These are phyloP conservation scores for Ballota nigra DNA, from an alignment of 257 asterid species.

Conservation along the genomic window DNA sequence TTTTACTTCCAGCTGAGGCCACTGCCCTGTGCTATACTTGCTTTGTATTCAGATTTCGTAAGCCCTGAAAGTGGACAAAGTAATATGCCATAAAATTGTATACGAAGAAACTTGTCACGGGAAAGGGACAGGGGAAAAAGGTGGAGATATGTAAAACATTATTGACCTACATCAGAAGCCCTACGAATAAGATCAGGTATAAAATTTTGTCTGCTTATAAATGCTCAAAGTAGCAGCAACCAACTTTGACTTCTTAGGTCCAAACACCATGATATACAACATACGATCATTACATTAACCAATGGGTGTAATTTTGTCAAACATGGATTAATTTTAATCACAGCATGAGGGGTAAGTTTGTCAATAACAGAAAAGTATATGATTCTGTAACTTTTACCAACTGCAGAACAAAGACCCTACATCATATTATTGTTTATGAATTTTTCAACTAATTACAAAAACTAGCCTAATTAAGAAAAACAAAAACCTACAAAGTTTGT, in stretches of 20 bases:
- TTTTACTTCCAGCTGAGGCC: constrained; percentile 10
- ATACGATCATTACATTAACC: not conserved
- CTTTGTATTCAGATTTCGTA: constrained; percentile 12
- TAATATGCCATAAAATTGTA: not conserved
- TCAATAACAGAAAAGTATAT: not conserved
- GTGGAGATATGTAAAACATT: not conserved
- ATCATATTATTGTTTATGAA: not conserved
- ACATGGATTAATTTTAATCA: not conserved
- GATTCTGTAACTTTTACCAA: not conserved
- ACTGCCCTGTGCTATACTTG: constrained; percentile 18
- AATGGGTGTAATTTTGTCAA: not conserved
- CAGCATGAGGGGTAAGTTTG: not conserved
- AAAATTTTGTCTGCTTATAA: not conserved
- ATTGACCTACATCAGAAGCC: not conserved
- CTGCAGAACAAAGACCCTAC: not conserved
- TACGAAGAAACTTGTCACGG: not conserved
- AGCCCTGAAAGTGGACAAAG: constrained; percentile 16
- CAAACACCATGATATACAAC: not conserved
- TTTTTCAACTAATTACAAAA: not conserved
- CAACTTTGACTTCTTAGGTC: not conserved
- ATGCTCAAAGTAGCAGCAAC: not conserved
- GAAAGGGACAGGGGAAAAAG: not conserved
- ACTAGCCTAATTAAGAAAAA: not conserved
- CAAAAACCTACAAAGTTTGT: not conserved
- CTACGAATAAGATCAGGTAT: not conserved